Percentiles rank a stretch among this genome's conserved stretches.
Conservation (phyloP, 2,329 filamentous ascomycete species). For the Calonectria ilicicola region DNA sequence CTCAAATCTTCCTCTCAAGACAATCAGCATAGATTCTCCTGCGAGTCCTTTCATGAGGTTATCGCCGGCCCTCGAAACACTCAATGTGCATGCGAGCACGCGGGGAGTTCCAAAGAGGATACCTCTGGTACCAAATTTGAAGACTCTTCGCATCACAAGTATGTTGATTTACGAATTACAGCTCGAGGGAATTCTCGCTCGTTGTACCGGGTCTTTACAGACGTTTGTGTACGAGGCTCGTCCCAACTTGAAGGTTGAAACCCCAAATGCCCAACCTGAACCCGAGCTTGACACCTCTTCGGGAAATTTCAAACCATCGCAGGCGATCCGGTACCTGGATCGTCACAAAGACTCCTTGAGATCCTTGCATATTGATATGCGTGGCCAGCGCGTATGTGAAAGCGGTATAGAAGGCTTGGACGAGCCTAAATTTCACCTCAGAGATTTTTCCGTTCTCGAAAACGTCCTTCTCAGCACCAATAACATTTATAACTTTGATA, state of each 20-base stretch:
- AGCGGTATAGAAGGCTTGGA: not conserved
- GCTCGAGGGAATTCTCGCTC: conserved; percentile 3
- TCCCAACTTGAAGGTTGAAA: not conserved
- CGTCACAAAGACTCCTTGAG: conserved; percentile 12
- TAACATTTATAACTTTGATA: conserved; percentile 12
- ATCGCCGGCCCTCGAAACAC: conserved; percentile 14
- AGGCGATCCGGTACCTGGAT: conserved; percentile 15
- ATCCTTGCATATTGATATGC: conserved; percentile 27
- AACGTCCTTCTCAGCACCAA: conserved; percentile 20
- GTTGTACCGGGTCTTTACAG: conserved; percentile 7
- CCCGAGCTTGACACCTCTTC: not conserved
- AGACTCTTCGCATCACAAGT: conserved; percentile 3
- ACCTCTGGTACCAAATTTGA: conserved; percentile 17
- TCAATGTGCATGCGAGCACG: not conserved
- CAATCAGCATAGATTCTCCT: not conserved
- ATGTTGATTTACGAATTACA: not conserved
- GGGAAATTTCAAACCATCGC: conserved; percentile 12
- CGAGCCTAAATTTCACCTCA: conserved; percentile 13
- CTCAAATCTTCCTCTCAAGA: conserved; percentile 5
- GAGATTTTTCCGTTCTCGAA: conserved; percentile 18
- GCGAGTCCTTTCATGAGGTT: not conserved
- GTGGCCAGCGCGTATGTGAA: not conserved
- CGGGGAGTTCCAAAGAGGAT: not conserved
- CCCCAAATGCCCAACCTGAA: not conserved
- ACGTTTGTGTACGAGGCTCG: conserved; percentile 27